These are phyloP conservation scores for Pseudonitzschia delicatissima DNA, from an alignment of 108 stramenopile genomes.

Conservation along the genomic window DNA sequence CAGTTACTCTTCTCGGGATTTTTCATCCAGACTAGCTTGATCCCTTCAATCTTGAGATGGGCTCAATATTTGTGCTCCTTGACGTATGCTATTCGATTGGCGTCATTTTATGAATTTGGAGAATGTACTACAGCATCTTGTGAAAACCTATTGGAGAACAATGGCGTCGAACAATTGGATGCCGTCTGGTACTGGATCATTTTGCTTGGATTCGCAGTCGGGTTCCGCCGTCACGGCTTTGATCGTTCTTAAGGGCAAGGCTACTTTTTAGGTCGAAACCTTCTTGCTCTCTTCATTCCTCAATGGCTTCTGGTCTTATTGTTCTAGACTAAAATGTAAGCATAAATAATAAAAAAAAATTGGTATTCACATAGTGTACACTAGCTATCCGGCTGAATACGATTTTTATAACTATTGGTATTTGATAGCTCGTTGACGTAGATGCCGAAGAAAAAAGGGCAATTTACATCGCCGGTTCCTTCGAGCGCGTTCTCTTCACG, in stretches of 20 bases:
- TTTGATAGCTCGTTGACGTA: too few relatives aligned
- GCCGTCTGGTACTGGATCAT: conserved; percentile 31
- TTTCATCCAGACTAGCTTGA: conserved; percentile 56
- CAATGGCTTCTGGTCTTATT: too few relatives aligned
- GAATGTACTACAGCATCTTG: conserved; percentile 46
- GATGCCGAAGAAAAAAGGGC: too few relatives aligned
- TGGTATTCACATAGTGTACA: too few relatives aligned
- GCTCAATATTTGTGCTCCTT: conserved; percentile 71
- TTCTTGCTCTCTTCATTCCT: too few relatives aligned
- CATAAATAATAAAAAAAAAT: too few relatives aligned
- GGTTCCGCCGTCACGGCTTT: conserved; percentile 38
- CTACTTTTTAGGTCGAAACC: conserved; percentile 29
- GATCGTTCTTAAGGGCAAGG: conserved; percentile 42
- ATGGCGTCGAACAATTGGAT: conserved; percentile 5
- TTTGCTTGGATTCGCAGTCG: conserved; percentile 40
- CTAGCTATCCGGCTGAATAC: too few relatives aligned
- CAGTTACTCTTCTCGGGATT: conserved; percentile 86
- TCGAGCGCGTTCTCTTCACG: too few relatives aligned
- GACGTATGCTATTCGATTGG: conserved; percentile 62
- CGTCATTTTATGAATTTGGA: conserved; percentile 57
- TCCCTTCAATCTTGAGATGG: conserved; percentile 65
- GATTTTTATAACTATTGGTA: too few relatives aligned
- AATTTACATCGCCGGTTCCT: too few relatives aligned
- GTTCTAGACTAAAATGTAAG: too few relatives aligned
- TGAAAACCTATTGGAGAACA: conserved; percentile 5